Evolutionary conservation across 2,329 filamentous ascomycete genomes (phyloP).

Genomic region (Domatiomyces catenatus): DNA sequence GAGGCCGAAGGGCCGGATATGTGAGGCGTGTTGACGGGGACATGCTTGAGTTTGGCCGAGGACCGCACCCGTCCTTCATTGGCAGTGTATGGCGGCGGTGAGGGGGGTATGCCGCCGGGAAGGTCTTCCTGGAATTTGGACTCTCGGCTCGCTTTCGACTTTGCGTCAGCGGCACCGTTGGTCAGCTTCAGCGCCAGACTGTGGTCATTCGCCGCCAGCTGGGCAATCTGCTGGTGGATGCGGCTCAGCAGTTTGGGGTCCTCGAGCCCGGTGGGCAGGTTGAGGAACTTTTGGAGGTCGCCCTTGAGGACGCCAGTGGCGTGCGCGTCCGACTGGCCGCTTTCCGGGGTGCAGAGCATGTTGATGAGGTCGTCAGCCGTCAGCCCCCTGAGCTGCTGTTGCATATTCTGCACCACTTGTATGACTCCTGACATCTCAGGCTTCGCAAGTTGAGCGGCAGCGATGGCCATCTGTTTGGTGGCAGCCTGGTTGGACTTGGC

Average conservation of each 20-base stretch:
- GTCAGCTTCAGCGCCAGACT: neutral
- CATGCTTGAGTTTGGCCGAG: neutral
- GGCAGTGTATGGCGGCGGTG: neutral
- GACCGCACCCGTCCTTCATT: neutral
- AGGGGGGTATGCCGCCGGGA: neutral
- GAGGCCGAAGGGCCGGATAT: neutral
- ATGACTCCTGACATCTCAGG: neutral
- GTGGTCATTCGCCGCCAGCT: neutral
- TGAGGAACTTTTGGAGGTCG: neutral
- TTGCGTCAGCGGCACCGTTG: neutral
- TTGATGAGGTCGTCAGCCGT: neutral
- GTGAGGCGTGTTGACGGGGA: neutral
- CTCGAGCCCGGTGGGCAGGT: neutral
- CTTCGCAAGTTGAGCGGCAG: neutral
- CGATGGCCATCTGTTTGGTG: neutral
- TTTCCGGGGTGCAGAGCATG: neutral
- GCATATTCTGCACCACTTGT: neutral
- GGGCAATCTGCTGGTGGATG: neutral
- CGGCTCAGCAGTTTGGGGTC: neutral
- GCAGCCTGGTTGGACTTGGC: neutral
- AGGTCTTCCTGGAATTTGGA: constrained; percentile 2
- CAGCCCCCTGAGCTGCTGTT: neutral
- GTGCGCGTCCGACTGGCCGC: neutral
- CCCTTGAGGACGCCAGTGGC: neutral
- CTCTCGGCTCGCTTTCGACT: neutral